Evolutionary conservation across 768 basidiomycete species (phyloP).

Genomic region (Termitomyces sp.): DNA sequence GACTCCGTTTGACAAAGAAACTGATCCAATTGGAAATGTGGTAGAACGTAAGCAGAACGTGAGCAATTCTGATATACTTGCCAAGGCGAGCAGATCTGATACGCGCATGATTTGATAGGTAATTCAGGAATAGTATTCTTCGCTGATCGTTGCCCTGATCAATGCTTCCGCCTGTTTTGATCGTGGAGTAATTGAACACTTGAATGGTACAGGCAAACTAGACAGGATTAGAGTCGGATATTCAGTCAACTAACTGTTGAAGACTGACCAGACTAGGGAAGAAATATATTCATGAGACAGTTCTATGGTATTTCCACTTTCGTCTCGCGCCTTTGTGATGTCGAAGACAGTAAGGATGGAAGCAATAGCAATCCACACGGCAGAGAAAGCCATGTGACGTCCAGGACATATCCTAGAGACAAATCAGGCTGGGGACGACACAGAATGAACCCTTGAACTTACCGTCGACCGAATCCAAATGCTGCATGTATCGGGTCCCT

Average conservation of each 20-base stretch:
- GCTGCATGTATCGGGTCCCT: conserved; percentile 8
- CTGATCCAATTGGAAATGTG: too few relatives aligned
- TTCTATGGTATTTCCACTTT: conserved; percentile 15
- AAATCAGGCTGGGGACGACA: neutral
- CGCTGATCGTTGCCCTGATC: neutral
- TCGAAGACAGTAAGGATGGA: conserved; percentile 26
- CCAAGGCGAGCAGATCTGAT: too few relatives aligned
- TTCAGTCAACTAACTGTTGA: neutral
- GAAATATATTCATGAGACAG: conserved; percentile 9
- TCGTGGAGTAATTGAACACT: neutral
- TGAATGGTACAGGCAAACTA: neutral
- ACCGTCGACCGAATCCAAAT: conserved; percentile 21
- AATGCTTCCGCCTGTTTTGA: neutral
- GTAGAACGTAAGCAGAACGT: too few relatives aligned
- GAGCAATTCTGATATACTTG: too few relatives aligned
- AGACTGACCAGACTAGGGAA: conserved; percentile 7
- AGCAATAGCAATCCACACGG: conserved; percentile 25
- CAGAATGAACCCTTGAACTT: neutral
- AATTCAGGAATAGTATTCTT: neutral
- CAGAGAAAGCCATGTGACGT: conserved; percentile 25
- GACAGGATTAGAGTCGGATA: neutral
- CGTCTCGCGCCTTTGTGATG: conserved; percentile 18
- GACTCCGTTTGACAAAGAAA: too few relatives aligned
- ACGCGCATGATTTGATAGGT: neutral
- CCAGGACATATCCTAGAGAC: conserved; percentile 27